These are phyloP conservation scores for Hirschfeldia incana DNA, from an alignment of 345 rosid genomes.

Conservation along the genomic window DNA sequence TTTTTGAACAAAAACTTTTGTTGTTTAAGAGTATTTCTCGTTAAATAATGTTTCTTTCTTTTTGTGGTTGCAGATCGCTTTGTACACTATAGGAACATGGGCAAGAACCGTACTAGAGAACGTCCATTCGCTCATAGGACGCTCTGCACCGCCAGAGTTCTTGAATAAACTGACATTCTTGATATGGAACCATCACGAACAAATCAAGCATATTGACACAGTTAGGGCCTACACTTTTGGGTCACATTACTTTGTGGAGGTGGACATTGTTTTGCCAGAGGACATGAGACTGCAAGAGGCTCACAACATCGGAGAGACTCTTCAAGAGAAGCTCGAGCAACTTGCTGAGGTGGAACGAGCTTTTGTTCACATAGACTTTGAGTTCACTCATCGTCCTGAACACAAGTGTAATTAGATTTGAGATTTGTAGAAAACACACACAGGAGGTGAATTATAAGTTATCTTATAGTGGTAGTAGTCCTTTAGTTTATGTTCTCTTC, in stretches of 20 bases:
- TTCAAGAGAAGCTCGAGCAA: slow-evolving; percentile 84
- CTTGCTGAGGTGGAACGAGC: slow-evolving; percentile 83
- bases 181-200: slow-evolving; percentile 80
- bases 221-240: slow-evolving; percentile 88
- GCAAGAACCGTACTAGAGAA: slow-evolving; percentile 76
- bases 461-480: slow-evolving; percentile 1
- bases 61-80: slow-evolving; percentile 55
- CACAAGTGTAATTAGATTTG: slow-evolving; percentile 51
- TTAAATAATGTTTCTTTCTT: neutral
- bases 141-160: slow-evolving; percentile 85
- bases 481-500: neutral
- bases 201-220: slow-evolving; percentile 73
- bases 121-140: slow-evolving; percentile 71
- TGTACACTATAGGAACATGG: slow-evolving; percentile 78
- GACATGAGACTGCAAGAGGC: slow-evolving; percentile 70
- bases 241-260: slow-evolving; percentile 80
- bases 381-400: slow-evolving; percentile 75
- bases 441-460: neutral
- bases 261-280: slow-evolving; percentile 71
- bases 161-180: slow-evolving; percentile 69
- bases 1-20: neutral
- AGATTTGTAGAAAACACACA: neutral
- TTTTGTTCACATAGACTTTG: slow-evolving; percentile 87
- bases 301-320: slow-evolving; percentile 82
- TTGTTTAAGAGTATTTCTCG: neutral